Conservation (phyloP, 1,284 basidiomycete species). For the Austroboletus niveus region DNA sequence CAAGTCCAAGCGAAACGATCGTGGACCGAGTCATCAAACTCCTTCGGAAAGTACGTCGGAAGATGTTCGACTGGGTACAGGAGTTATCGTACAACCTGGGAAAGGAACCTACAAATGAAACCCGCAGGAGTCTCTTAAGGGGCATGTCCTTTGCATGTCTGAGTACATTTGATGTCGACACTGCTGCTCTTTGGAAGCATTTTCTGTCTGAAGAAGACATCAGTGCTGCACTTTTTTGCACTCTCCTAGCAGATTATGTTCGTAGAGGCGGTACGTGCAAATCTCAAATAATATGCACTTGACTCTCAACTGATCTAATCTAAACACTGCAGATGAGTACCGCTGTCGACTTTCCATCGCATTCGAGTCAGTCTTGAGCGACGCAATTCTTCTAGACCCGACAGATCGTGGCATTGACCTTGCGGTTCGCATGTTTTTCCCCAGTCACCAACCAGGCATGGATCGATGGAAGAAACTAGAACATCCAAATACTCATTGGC, state of each 20-base stretch:
- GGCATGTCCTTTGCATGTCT: not conserved
- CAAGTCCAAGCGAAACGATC: too few species aligned
- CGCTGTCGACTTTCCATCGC: not conserved
- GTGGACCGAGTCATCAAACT: too few species aligned
- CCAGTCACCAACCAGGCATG: not conserved
- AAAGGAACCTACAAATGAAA: not conserved
- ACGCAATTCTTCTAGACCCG: slow-evolving; percentile 1
- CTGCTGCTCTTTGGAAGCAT: not conserved
- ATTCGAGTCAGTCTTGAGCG: not conserved
- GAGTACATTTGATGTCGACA: not conserved
- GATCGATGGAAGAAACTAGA: not conserved
- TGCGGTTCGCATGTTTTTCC: slow-evolving; percentile 36
- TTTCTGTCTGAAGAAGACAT: not conserved
- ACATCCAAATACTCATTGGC: not conserved
- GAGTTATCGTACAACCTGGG: too few species aligned
- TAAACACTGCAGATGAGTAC: slow-evolving; percentile 13
- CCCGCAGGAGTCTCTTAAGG: too few species aligned
- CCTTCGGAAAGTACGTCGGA: too few species aligned
- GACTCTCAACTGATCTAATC: not conserved
- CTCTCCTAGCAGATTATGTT: slow-evolving; percentile 11
- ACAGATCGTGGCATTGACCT: slow-evolving; percentile 28
- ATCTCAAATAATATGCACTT: not conserved
- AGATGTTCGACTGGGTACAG: too few species aligned
- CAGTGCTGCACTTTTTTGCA: slow-evolving; percentile 30
- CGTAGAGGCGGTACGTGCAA: too few species aligned